Evolutionary conservation across 306 rosid genomes (phyloP).

Genomic region (Corylus heterophylla): DNA sequence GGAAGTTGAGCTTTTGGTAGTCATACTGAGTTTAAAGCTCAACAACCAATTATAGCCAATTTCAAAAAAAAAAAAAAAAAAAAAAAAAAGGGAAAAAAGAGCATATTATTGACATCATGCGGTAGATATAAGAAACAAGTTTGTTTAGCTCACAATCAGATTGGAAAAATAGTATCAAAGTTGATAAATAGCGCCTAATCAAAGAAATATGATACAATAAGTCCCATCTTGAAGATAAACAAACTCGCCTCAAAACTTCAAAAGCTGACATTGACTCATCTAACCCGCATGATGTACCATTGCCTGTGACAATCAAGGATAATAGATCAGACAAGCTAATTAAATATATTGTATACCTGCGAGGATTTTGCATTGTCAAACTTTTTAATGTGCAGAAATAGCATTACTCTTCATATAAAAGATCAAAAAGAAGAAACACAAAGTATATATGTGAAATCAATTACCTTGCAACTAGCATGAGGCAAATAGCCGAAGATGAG

Average conservation of each 20-base stretch:
- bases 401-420: background rate
- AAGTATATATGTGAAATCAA: background rate
- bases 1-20: no score
- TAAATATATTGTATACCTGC: background rate
- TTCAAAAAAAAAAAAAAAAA: background rate
- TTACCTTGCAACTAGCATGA: background rate
- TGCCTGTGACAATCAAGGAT: background rate
- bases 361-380: background rate
- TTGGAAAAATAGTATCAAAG: background rate
- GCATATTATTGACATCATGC: background rate
- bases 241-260: background rate
- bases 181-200: background rate
- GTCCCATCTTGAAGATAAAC: background rate
- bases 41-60: background rate
- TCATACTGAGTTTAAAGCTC: background rate
- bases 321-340: background rate
- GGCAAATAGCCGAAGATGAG: conserved; percentile 36
- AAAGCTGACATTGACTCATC: background rate
- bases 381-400: no score
- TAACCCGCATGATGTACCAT: background rate
- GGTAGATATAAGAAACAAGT: background rate
- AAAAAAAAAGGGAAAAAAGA: no score
- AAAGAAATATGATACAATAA: background rate
- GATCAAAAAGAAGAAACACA: background rate
- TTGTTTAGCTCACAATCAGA: background rate